Conservation (phyloP, 257 asterid species). For the Cruciata laevipes region DNA sequence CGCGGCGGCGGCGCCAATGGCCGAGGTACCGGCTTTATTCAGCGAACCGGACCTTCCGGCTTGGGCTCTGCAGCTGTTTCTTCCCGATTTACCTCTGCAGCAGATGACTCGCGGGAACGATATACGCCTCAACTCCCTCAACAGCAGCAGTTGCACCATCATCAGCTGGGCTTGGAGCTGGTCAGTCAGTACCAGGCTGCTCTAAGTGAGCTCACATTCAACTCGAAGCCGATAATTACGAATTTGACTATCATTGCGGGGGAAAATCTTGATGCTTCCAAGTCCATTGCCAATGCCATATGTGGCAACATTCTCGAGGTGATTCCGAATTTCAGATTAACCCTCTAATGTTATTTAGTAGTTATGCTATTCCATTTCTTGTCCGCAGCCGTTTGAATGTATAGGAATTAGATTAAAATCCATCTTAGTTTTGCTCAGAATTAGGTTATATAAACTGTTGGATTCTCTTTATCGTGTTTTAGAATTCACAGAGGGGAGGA, state of each 20-base stretch:
- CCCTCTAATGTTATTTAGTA: slow-evolving; percentile 22
- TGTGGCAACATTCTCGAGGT: slow-evolving; percentile 88
- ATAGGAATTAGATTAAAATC: slow-evolving; percentile 2
- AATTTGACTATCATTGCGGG: slow-evolving; percentile 97
- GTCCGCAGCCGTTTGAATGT: slow-evolving; percentile 13
- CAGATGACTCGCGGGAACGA: slow-evolving; percentile 50
- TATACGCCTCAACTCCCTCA: slow-evolving; percentile 29
- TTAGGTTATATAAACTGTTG: neutral
- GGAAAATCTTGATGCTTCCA: slow-evolving; percentile 83
- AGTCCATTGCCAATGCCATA: slow-evolving; percentile 70
- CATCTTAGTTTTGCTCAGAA: neutral
- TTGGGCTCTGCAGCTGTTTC: slow-evolving; percentile 30
- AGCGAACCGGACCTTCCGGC: slow-evolving; percentile 28
- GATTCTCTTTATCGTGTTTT: neutral
- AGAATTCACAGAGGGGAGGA: neutral
- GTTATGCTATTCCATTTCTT: slow-evolving; percentile 4
- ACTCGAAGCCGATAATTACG: slow-evolving; percentile 93
- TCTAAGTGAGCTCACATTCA: slow-evolving; percentile 74
- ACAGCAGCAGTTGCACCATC: slow-evolving; percentile 23
- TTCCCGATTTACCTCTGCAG: slow-evolving; percentile 21
- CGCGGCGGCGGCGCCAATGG: slow-evolving; percentile 62
- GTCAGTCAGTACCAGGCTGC: slow-evolving; percentile 89
- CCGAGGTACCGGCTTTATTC: slow-evolving; percentile 37
- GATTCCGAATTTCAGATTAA: slow-evolving; percentile 38
- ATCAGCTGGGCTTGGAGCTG: slow-evolving; percentile 61